Conservation (phyloP, 345 rosid genomes). For the Zanthoxylum bungeanum region DNA sequence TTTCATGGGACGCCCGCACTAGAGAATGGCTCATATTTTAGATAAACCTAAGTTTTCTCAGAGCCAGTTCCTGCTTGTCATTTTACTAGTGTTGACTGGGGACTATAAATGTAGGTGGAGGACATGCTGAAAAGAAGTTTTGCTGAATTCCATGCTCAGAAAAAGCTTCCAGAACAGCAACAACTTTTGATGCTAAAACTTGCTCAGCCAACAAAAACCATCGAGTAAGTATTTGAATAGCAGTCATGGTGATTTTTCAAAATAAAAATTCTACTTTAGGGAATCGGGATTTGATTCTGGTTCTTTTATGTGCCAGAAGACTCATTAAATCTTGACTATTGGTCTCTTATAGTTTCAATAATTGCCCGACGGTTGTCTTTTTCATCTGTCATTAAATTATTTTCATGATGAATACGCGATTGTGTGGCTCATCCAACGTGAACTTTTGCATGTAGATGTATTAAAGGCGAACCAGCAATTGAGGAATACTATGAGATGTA, state of each 20-base stretch:
- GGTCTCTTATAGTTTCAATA: not conserved
- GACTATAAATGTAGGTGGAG: conserved; percentile 64
- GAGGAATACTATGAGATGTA: conserved; percentile 84
- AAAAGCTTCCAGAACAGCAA: conserved; percentile 83
- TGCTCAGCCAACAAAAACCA: conserved; percentile 61
- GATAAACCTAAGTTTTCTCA: not conserved
- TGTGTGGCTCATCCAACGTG: conserved; percentile 9
- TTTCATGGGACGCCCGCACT: no score
- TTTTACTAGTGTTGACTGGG: conserved; percentile 10
- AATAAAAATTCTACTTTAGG: not conserved
- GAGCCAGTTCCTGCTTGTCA: conserved; percentile 3
- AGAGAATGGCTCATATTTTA: no score
- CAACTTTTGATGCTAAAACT: conserved; percentile 76
- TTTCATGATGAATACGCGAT: not conserved
- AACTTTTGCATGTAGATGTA: conserved; percentile 55
- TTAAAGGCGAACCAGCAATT: conserved; percentile 88
- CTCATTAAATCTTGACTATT: not conserved
- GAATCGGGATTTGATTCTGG: no score
- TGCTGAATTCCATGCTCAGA: conserved; percentile 95
- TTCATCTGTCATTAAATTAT: not conserved
- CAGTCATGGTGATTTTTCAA: conserved; percentile 8
- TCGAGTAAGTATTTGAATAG: conserved; percentile 56
- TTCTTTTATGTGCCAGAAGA: conserved; percentile 1
- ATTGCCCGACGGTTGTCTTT: not conserved
- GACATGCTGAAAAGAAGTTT: conserved; percentile 99